A percentile compares a stretch with the other conserved stretches of the same genome.
phyloP scores from a whole-genome alignment of 2,329 filamentous ascomycete genomes.

The Nemania sp. region DNA sequence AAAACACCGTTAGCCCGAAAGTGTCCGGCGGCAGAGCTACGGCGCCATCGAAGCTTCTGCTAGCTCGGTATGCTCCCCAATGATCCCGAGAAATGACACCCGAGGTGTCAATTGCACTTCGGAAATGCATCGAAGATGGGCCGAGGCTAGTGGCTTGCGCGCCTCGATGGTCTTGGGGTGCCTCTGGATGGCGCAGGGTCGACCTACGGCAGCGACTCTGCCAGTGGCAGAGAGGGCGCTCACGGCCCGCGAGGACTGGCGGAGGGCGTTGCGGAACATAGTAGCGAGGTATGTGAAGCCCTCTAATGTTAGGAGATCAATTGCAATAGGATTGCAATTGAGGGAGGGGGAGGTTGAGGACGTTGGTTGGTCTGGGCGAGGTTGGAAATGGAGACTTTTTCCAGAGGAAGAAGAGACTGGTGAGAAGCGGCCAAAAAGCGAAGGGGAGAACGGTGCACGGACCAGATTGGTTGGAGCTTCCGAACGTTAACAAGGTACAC shows the following conservation, averaged over 20 bases:
- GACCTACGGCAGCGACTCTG: slow-evolving; percentile 94
- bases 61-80: slow-evolving; percentile 46
- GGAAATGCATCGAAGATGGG: slow-evolving; percentile 36
- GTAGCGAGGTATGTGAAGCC: slow-evolving; percentile 58
- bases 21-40: slow-evolving; percentile 47
- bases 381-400: slow-evolving; percentile 40
- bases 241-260: slow-evolving; percentile 94
- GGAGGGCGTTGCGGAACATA: slow-evolving; percentile 99
- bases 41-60: slow-evolving; percentile 35
- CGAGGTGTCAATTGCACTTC: slow-evolving; percentile 48
- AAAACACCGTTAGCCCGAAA: slow-evolving; percentile 60
- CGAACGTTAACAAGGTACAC: neutral
- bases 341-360: slow-evolving; percentile 60
- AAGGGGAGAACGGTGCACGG: slow-evolving; percentile 31
- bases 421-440: slow-evolving; percentile 28
- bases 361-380: slow-evolving; percentile 40
- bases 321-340: slow-evolving; percentile 71
- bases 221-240: slow-evolving; percentile 89
- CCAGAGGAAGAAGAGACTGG: slow-evolving; percentile 33
- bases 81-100: slow-evolving; percentile 33
- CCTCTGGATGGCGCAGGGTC: slow-evolving; percentile 43
- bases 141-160: slow-evolving; percentile 45
- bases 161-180: slow-evolving; percentile 53
- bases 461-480: slow-evolving; percentile 18
- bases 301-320: slow-evolving; percentile 59